Conservation (phyloP, 164 flowering plant genomes). For the Sedum album region DNA sequence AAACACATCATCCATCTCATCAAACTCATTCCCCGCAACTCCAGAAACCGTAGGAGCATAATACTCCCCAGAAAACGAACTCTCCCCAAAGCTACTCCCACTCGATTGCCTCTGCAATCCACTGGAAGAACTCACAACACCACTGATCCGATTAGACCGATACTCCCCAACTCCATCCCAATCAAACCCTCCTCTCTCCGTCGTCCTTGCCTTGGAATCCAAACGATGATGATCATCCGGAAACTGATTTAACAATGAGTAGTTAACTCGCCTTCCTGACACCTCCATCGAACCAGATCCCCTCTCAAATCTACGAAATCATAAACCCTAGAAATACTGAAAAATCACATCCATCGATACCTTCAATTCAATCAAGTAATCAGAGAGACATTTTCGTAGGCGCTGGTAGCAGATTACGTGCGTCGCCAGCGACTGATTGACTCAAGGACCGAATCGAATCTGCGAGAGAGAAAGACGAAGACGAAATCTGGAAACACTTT, state of each 20-base stretch:
- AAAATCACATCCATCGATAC: too few species aligned
- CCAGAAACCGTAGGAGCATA: slow-evolving; percentile 35
- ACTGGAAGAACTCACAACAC: slow-evolving; percentile 32
- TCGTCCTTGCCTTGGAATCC: too few species aligned
- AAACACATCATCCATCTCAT: slow-evolving; percentile 26
- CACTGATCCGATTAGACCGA: slow-evolving; percentile 27
- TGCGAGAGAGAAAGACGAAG: too few species aligned
- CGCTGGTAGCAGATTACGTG: too few species aligned
- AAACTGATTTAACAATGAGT: background rate
- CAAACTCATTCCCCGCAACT: slow-evolving; percentile 32
- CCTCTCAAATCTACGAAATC: too few species aligned
- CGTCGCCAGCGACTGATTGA: too few species aligned
- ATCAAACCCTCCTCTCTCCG: slow-evolving; percentile 23
- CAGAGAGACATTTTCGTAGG: too few species aligned
- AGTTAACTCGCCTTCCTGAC: background rate
- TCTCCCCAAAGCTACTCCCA: slow-evolving; percentile 75
- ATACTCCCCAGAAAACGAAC: slow-evolving; percentile 58
- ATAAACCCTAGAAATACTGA: background rate
- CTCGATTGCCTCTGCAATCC: slow-evolving; percentile 76
- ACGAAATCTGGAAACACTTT: too few species aligned
- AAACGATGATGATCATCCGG: background rate
- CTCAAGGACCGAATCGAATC: too few species aligned
- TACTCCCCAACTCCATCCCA: slow-evolving; percentile 40
- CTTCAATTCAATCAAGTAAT: too few species aligned
- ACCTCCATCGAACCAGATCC: background rate